A percentile compares a stretch with the other conserved stretches of the same genome.
Evolutionary conservation across 352 stramenopile species (phyloP).

Genomic region (Pseudoperonospora humuli): DNA sequence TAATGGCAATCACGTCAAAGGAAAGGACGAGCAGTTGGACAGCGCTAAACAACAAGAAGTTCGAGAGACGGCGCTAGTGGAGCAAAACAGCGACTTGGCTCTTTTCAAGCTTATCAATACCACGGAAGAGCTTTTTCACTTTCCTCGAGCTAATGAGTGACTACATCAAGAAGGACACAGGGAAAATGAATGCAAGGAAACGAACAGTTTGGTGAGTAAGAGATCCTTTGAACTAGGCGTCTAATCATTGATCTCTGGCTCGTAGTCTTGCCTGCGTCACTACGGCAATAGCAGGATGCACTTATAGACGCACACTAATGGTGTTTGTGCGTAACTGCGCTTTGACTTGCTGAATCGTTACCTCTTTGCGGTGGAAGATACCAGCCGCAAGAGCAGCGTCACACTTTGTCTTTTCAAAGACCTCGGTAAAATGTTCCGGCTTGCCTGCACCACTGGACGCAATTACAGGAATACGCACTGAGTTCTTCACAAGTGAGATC

Average conservation of each 20-base stretch:
- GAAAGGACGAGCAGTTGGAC: no score
- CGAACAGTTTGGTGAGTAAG: no score
- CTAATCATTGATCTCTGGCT: no score
- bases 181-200: no score
- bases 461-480: slow-evolving; percentile 96
- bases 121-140: no score
- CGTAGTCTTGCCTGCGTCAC: neutral
- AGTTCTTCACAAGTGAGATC: slow-evolving; percentile 60
- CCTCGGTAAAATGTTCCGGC: slow-evolving; percentile 91
- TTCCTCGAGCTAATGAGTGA: no score
- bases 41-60: slow-evolving; percentile 8
- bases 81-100: neutral
- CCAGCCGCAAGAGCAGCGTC: slow-evolving; percentile 95
- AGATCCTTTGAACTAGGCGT: no score
- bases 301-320: slow-evolving; percentile 62
- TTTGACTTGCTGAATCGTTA: slow-evolving; percentile 94
- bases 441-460: slow-evolving; percentile 94
- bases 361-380: slow-evolving; percentile 98
- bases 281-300: slow-evolving; percentile 4
- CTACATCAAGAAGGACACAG: no score
- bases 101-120: no score
- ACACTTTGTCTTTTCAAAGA: slow-evolving; percentile 89
- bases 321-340: slow-evolving; percentile 65
- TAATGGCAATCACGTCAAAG: slow-evolving; percentile 6
- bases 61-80: slow-evolving; percentile 2